Percentiles rank a stretch among this genome's conserved stretches.
These are phyloP conservation scores for Paradendryphiella salina DNA, from an alignment of 2,329 filamentous ascomycete genomes.

Conservation along the genomic window DNA sequence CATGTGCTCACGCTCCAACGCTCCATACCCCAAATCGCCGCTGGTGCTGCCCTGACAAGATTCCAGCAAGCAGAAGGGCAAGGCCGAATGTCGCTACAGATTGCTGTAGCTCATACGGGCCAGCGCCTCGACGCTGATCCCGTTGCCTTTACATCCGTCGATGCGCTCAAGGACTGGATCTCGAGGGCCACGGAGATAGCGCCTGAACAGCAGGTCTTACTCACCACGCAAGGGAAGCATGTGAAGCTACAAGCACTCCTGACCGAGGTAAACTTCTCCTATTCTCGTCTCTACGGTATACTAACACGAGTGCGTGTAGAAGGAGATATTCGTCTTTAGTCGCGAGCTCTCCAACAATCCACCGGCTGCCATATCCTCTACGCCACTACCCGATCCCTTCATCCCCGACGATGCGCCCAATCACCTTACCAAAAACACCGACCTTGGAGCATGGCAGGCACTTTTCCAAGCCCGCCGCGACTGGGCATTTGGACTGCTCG, in stretches of 20 bases:
- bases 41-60: slow-evolving; percentile 26
- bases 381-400: slow-evolving; percentile 60
- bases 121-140: slow-evolving; percentile 80
- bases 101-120: slow-evolving; percentile 92
- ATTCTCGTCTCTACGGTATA: neutral
- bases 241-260: slow-evolving; percentile 79
- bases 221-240: slow-evolving; percentile 82
- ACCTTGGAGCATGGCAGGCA: slow-evolving; percentile 83
- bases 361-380: slow-evolving; percentile 57
- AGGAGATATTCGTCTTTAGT: slow-evolving; percentile 91
- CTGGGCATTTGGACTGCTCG: slow-evolving; percentile 75
- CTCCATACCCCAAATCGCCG: slow-evolving; percentile 12
- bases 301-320: slow-evolving; percentile 54
- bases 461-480: slow-evolving; percentile 78
- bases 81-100: slow-evolving; percentile 77
- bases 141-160: slow-evolving; percentile 74
- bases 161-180: slow-evolving; percentile 83
- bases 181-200: slow-evolving; percentile 73
- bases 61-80: slow-evolving; percentile 27
- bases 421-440: slow-evolving; percentile 75
- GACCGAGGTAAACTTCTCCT: slow-evolving; percentile 65
- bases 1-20: slow-evolving; percentile 25
- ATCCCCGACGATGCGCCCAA: slow-evolving; percentile 71
- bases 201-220: slow-evolving; percentile 76
- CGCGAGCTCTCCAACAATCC: slow-evolving; percentile 57